These are phyloP conservation scores for Glarea lozoyensis DNA, from an alignment of 495 filamentous ascomycete species.

Conservation along the genomic window DNA sequence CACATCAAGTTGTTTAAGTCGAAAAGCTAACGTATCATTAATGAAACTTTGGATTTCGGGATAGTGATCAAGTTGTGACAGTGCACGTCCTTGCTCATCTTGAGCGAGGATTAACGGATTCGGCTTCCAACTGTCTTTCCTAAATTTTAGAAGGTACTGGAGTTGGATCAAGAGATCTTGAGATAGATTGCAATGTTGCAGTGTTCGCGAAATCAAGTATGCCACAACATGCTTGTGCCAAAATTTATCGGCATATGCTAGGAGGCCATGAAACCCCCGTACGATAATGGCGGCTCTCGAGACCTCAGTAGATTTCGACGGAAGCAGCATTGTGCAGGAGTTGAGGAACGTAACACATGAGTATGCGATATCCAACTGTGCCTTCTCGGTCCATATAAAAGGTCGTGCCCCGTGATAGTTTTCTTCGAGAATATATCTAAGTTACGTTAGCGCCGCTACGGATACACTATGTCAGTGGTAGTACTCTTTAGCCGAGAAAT, in stretches of 20 bases:
- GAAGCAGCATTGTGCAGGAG: background rate
- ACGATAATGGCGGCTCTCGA: background rate
- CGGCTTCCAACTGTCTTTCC: conserved; percentile 1
- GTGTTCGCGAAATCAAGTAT: background rate
- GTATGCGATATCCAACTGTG: conserved; percentile 5
- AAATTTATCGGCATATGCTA: conserved; percentile 3
- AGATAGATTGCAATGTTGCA: background rate
- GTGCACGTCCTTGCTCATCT: background rate
- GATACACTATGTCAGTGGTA: background rate
- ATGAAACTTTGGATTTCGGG: conserved; percentile 2
- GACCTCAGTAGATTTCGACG: background rate
- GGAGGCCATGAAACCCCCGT: conserved; percentile 4
- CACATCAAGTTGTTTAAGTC: background rate
- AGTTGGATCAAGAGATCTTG: conserved; percentile 4
- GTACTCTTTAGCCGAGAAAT: conserved; percentile 6
- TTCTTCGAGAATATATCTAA: conserved; percentile 6
- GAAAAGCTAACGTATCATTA: background rate
- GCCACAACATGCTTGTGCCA: conserved; percentile 7
- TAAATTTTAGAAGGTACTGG: conserved; percentile 4
- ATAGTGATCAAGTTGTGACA: background rate
- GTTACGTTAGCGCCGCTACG: too few species aligned
- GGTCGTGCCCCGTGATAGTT: background rate
- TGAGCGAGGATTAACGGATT: background rate
- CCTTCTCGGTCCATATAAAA: conserved; percentile 2
- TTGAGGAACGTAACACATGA: conserved; percentile 4